Evolutionary conservation across 2,329 filamentous ascomycete genomes (phyloP), one percentile per base, ranked within the genome.

Genomic region (Balansia obtecta): DNA sequence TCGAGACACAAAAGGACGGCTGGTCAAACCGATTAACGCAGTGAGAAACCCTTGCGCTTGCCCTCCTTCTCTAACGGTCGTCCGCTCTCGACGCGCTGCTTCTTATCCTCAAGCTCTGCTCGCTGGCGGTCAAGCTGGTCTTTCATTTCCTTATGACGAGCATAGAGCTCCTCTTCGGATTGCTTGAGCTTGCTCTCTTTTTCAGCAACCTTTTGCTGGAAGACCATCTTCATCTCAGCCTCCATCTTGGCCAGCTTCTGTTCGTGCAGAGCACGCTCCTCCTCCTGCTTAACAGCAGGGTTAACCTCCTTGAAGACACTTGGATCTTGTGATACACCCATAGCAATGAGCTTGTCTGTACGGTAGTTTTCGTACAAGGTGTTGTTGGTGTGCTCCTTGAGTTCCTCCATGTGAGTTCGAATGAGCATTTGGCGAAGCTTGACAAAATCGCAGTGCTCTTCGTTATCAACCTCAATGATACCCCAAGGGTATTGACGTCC

Each of bases 221-320:
- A 98, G 60, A 98, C 93, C 88, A 96, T 95, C 88, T 98, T 98
- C 93, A 98, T 98, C 72, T 98, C 93, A 65, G 89, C 83, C 73
- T 98, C 93, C 93, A 98, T 98, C 88, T 98, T 98, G 71, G 91
- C 88, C 61, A 98, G 88, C 79, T 98, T 98, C 79, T 96, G 90
- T 75, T 98, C 93, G 79, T 98, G 93, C 60, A 98, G 79, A 57
- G 87, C 85, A 63, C 93, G 88, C 78, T 98, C 93, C 75, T 98
- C 93, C 71, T 98, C 93, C 74, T 98, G 93, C 85, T 98, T 98
- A 73, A 97, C 93, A 45, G 93, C 91, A 56, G 93, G 93, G 81
- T 98, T 98, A 79, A 98, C 89, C 83, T 98, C 93, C 82, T 98
- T 98, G 87, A 98, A 98, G 61, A 98, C 93, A 68, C 87, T 95